phyloP scores from a whole-genome alignment of 306 rosid species.

The Citrullus colocynthis region DNA sequence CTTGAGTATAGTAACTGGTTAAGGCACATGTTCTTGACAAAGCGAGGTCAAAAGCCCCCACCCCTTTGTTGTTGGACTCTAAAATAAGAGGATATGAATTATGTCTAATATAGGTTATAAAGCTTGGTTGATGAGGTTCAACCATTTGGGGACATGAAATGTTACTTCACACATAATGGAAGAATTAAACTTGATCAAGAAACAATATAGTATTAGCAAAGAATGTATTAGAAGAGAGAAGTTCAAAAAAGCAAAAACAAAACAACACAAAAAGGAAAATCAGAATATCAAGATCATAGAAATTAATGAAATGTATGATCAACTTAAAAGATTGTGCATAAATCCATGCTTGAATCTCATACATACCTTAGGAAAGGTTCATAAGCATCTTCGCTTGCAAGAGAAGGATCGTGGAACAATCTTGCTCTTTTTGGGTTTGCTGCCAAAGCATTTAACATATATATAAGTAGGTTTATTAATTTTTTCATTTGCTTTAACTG shows the following conservation, averaged over 20 bases:
- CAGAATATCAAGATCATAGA: background rate
- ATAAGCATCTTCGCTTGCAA: conserved; percentile 61
- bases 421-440: conserved; percentile 88
- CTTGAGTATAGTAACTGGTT: no score
- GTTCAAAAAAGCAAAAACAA: background rate
- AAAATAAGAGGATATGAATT: background rate
- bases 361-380: conserved; percentile 88
- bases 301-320: background rate
- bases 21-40: no score
- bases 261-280: background rate
- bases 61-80: no score
- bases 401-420: conserved; percentile 71
- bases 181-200: background rate
- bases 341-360: conserved; percentile 1
- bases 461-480: background rate
- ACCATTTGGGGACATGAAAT: background rate
- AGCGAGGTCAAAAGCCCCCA: no score
- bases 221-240: background rate
- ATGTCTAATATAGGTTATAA: background rate
- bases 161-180: background rate
- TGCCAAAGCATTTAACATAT: conserved; percentile 19
- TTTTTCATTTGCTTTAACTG: background rate
- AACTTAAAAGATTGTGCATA: background rate
- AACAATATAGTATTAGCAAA: background rate
- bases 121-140: background rate